These are phyloP conservation scores for Asterionellopsis glacialis DNA, from an alignment of 108 stramenopile genomes.

Conservation along the genomic window DNA sequence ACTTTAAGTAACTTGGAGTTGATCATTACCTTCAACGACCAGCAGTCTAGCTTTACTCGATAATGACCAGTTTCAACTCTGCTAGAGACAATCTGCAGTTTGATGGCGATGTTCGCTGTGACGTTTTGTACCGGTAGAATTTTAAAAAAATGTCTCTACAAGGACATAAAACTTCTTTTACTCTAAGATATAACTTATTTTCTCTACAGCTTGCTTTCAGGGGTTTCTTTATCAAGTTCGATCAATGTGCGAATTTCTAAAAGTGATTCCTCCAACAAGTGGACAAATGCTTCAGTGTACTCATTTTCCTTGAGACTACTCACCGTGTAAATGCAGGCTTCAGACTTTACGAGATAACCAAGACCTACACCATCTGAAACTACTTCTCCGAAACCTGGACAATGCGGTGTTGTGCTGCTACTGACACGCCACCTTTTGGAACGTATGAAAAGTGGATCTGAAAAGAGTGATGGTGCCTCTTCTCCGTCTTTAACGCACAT, in stretches of 20 bases:
- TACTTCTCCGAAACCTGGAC: slow-evolving; percentile 89
- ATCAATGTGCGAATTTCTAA: slow-evolving; percentile 74
- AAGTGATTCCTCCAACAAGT: slow-evolving; percentile 76
- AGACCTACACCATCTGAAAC: slow-evolving; percentile 87
- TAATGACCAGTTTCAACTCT: no score
- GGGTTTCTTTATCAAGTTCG: slow-evolving; percentile 34
- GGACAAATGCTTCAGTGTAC: slow-evolving; percentile 57
- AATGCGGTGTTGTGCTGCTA: slow-evolving; percentile 85
- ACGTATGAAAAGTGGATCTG: slow-evolving; percentile 64
- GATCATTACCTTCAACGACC: no score
- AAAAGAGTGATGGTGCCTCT: slow-evolving; percentile 55
- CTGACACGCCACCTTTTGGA: slow-evolving; percentile 87
- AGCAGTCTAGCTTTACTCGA: no score
- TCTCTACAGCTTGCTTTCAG: slow-evolving; percentile 51
- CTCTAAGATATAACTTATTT: no score
- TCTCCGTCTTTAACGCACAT: slow-evolving; percentile 56
- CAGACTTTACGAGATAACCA: slow-evolving; percentile 80
- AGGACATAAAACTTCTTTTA: no score
- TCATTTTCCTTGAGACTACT: slow-evolving; percentile 58
- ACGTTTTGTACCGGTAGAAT: no score
- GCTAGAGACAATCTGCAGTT: no score
- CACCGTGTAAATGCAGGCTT: slow-evolving; percentile 69
- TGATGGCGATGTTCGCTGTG: no score
- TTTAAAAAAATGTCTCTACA: no score
- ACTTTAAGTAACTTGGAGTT: no score